These are phyloP conservation scores for Lumnitzera racemosa DNA, from an alignment of 345 rosid species.

Conservation along the genomic window DNA sequence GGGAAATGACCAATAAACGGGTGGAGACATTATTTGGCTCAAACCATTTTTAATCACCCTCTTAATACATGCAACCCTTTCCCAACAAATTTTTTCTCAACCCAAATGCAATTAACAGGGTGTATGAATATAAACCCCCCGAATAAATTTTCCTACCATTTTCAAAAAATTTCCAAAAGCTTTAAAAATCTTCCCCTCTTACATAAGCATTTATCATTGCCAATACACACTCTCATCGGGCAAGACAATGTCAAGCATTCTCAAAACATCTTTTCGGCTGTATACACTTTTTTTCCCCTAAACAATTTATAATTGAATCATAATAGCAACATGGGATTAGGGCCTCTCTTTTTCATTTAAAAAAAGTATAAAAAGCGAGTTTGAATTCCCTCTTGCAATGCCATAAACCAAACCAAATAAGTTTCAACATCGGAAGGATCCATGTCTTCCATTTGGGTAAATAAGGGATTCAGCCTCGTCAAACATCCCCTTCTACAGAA, in stretches of 20 bases:
- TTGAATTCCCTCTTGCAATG: slow-evolving; percentile 38
- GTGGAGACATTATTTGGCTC: slow-evolving; percentile 47
- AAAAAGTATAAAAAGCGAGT: slow-evolving; percentile 33
- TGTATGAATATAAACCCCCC: slow-evolving; percentile 43
- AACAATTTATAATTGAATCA: slow-evolving; percentile 39
- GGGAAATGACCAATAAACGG: slow-evolving; percentile 40
- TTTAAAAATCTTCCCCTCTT: slow-evolving; percentile 36
- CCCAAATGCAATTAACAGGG: slow-evolving; percentile 50
- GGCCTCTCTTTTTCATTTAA: slow-evolving; percentile 44
- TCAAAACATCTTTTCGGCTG: slow-evolving; percentile 51
- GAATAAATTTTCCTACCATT: slow-evolving; percentile 36
- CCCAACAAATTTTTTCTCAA: slow-evolving; percentile 47
- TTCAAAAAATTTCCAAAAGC: slow-evolving; percentile 49
- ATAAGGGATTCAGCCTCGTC: slow-evolving; percentile 29
- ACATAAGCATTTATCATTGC: slow-evolving; percentile 66
- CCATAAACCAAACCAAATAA: slow-evolving; percentile 43
- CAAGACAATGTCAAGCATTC: slow-evolving; percentile 55
- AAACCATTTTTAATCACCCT: slow-evolving; percentile 56
- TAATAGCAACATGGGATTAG: slow-evolving; percentile 62
- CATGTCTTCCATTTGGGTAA: slow-evolving; percentile 33
- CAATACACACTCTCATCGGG: slow-evolving; percentile 59
- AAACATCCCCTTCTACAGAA: slow-evolving; percentile 31
- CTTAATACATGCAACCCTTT: slow-evolving; percentile 49
- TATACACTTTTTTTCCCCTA: slow-evolving; percentile 34
- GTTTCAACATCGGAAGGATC: slow-evolving; percentile 47